Evolutionary conservation across 179 eudicot genomes (phyloP), one percentile per base, ranked within the genome.

Genomic region (Spinacia oleracea): DNA sequence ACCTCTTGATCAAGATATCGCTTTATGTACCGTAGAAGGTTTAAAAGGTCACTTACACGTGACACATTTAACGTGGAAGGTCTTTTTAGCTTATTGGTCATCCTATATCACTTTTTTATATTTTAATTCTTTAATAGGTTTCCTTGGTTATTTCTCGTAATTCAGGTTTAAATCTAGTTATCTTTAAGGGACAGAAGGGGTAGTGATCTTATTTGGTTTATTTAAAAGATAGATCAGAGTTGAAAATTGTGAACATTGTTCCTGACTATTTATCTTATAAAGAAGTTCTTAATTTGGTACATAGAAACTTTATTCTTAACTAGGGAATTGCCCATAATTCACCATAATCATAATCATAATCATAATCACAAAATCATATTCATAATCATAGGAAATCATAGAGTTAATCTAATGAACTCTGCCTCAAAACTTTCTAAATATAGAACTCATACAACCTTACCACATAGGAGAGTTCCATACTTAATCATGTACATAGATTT

Each of bases 291-390:
- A n/a, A n/a, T 58, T n/a, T 48, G 31, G 71, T 69, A 42, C 29
- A 2, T 38, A 11, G 15, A 46, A 48, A 72, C 9, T 25, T 70
- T 45, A 4, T 21, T 15, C 20, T 20, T 25, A 6, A 9, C 51
- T 18, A 53, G 58, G 58, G n/a, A 8, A 21, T 53, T 53, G 6
- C 1, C 43, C 20, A 50, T 15, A 51, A 53, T 0, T 25, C 34
- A 46, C 73, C 67, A 65, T 67, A 67, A 67, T 67, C 71, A 1
- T 38, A 66, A 38, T 66, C 71, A 0, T 59, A 59, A 59, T n/a
- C 4, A 6, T 6, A 6, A 45, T 45, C 50, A 45, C n/a, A 0
- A 5, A 63, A 14, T 62, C 66, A 11, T 38, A 35, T 20, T 66
- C 48, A 6, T 38, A 21, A 35, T 66, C 14, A 34, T 66, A 32